A percentile compares a stretch with the other conserved stretches of the same genome.
Conservation (phyloP, 75 land plant species). For the Selaginella moellendorffii region DNA sequence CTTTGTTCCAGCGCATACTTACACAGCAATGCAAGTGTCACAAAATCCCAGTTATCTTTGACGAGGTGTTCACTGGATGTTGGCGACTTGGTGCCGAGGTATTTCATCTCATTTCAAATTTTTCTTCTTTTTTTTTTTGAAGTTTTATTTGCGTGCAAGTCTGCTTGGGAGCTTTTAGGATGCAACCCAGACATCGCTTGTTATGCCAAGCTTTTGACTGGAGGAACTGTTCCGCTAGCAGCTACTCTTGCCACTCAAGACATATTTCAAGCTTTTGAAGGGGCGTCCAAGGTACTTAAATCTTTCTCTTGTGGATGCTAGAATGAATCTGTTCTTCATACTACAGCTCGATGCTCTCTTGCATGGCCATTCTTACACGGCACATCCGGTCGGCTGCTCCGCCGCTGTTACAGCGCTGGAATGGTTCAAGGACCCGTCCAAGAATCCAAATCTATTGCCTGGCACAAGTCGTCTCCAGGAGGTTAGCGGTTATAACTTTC, state of each 20-base stretch:
- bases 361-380: constrained; percentile 94
- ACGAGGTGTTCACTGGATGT: constrained; percentile 85
- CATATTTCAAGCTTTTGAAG: constrained; percentile 59
- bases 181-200: constrained; percentile 83
- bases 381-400: constrained; percentile 82
- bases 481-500: no score
- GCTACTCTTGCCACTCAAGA: constrained; percentile 62
- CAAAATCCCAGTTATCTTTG: constrained; percentile 77
- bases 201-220: constrained; percentile 76
- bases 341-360: constrained; percentile 77
- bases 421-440: constrained; percentile 66
- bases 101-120: no score
- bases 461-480: constrained; percentile 34
- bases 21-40: constrained; percentile 38
- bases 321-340: constrained; percentile 39
- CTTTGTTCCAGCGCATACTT: constrained; percentile 77
- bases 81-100: constrained; percentile 93
- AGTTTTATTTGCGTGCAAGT: no score
- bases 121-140: no score
- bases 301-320: constrained; percentile 24
- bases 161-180: constrained; percentile 63
- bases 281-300: constrained; percentile 60
- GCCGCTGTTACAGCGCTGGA: constrained; percentile 63
- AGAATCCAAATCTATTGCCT: constrained; percentile 42
- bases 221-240: constrained; percentile 74